These are phyloP conservation scores for Metschnikowia shivogae DNA, from an alignment of 805 yeast species.

Conservation along the genomic window DNA sequence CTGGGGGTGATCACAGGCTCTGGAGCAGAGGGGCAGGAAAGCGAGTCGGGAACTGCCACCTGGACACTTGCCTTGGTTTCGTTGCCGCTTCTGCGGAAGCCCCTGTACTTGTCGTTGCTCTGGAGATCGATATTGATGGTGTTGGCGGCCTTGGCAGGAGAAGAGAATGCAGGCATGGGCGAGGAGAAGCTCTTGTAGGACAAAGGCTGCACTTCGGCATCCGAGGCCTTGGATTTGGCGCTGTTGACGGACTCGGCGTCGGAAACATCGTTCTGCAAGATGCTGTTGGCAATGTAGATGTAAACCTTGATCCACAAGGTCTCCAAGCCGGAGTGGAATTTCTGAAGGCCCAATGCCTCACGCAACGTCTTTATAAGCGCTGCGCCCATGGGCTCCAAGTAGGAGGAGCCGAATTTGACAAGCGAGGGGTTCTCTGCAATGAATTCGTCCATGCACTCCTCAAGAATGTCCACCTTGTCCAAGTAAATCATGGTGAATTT, in stretches of 20 bases:
- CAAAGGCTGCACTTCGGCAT: conserved; percentile 24
- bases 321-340: conserved; percentile 31
- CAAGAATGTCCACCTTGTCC: conserved; percentile 24
- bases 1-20: conserved; percentile 26
- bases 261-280: conserved; percentile 26
- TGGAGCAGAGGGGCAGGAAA: conserved; percentile 6
- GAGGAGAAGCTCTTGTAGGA: conserved; percentile 8
- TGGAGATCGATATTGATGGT: conserved; percentile 25
- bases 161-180: conserved; percentile 7
- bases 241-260: conserved; percentile 25
- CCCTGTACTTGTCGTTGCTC: conserved; percentile 35
- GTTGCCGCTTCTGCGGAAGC: conserved; percentile 36
- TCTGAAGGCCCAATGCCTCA: conserved; percentile 30
- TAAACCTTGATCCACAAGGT: conserved; percentile 38
- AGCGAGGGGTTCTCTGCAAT: conserved; percentile 28
- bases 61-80: conserved; percentile 5
- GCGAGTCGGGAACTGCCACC: conserved; percentile 5
- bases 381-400: conserved; percentile 42
- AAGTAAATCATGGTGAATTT: conserved; percentile 29
- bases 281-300: conserved; percentile 36
- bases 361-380: conserved; percentile 36
- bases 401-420: conserved; percentile 22
- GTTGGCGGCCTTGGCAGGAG: background rate
- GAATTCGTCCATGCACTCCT: conserved; percentile 33
- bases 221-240: conserved; percentile 5